Conservation (phyloP, 2,329 filamentous ascomycete genomes). For the Biscogniauxia sp. region DNA sequence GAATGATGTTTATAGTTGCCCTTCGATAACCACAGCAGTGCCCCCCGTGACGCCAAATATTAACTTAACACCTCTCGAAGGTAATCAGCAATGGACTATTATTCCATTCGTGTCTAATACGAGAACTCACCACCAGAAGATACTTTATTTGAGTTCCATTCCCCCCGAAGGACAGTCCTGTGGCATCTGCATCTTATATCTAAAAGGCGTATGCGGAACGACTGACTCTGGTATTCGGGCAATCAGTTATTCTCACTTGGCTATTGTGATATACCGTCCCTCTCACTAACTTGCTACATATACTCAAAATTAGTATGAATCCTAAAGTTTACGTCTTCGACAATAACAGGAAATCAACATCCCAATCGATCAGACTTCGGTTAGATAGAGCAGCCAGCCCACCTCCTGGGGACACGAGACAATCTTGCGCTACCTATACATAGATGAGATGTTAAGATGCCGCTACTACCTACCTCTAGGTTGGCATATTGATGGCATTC, state of each 20-base stretch:
- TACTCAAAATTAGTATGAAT: conserved; percentile 11
- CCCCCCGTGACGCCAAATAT: conserved; percentile 55
- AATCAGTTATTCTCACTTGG: conserved; percentile 40
- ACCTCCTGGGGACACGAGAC: background rate
- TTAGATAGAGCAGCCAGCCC: background rate
- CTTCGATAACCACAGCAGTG: conserved; percentile 50
- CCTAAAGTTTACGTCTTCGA: conserved; percentile 16
- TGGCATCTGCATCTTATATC: conserved; percentile 49
- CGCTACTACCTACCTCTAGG: no score
- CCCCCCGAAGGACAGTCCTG: conserved; percentile 59
- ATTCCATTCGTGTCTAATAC: background rate
- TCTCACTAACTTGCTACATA: conserved; percentile 12
- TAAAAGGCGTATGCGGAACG: conserved; percentile 32
- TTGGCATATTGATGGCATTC: background rate
- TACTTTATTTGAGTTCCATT: conserved; percentile 59
- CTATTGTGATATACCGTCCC: conserved; percentile 41
- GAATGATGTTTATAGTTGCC: conserved; percentile 45
- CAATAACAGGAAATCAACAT: background rate
- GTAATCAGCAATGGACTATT: conserved; percentile 1
- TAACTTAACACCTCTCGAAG: conserved; percentile 47
- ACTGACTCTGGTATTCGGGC: conserved; percentile 40
- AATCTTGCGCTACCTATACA: background rate
- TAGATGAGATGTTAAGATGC: background rate
- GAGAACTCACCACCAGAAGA: conserved; percentile 59
- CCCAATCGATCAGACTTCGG: background rate